A percentile compares a stretch with the other conserved stretches of the same genome.
These are phyloP conservation scores for Pulveroboletus sp. DNA, from an alignment of 768 basidiomycete species.

Conservation along the genomic window DNA sequence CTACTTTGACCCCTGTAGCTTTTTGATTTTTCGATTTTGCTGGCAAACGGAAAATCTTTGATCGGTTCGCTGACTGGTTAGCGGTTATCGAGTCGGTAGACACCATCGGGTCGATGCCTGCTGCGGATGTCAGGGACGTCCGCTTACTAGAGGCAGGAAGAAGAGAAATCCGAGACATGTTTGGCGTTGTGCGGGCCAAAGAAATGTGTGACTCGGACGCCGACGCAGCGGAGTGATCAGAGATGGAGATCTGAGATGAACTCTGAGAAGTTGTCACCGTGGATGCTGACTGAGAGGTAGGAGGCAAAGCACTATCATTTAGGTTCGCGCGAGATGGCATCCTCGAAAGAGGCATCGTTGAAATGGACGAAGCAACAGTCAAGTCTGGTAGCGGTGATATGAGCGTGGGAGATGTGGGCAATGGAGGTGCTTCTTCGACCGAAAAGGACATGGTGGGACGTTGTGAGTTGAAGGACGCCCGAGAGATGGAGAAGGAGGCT, in stretches of 20 bases:
- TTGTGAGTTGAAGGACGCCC: conserved; percentile 26
- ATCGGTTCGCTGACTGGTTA: conserved; percentile 1
- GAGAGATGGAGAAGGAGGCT: conserved; percentile 28
- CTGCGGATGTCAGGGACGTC: conserved; percentile 25
- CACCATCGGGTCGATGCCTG: conserved; percentile 15
- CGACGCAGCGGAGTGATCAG: conserved; percentile 1
- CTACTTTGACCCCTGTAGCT: neutral
- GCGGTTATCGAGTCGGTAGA: conserved; percentile 2
- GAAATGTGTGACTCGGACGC: conserved; percentile 21
- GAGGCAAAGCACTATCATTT: conserved; percentile 13
- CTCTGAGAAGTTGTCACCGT: conserved; percentile 23
- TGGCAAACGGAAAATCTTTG: conserved; percentile 30
- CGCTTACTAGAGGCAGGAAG: conserved; percentile 22
- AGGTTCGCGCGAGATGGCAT: conserved; percentile 20
- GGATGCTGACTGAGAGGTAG: conserved; percentile 29
- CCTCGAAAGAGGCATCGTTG: conserved; percentile 15
- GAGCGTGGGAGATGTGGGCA: conserved; percentile 25
- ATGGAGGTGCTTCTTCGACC: conserved; percentile 23
- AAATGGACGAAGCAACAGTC: neutral
- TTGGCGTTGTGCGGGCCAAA: conserved; percentile 2
- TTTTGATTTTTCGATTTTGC: conserved; percentile 24
- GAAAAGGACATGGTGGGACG: conserved; percentile 19
- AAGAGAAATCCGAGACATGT: conserved; percentile 22
- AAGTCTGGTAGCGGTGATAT: conserved; percentile 3
- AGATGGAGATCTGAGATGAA: conserved; percentile 20